phyloP scores from a whole-genome alignment of 1,284 basidiomycete species.

The Pseudozyma thailandica region DNA sequence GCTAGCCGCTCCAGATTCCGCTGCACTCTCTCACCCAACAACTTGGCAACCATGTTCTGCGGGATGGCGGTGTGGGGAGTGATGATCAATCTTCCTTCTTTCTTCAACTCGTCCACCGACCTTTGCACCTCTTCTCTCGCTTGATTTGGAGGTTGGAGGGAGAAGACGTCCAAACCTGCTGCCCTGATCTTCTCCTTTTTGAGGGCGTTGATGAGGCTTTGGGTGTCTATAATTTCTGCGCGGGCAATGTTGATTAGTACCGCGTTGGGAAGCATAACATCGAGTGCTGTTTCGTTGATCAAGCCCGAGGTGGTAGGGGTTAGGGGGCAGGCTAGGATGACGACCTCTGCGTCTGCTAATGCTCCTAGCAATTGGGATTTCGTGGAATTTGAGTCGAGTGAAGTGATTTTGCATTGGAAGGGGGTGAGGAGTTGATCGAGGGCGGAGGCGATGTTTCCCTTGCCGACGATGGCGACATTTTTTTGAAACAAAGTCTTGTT shows the following conservation, averaged over 20 bases:
- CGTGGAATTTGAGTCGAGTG: conserved; percentile 6
- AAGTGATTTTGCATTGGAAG: conserved; percentile 27
- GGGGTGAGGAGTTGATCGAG: conserved; percentile 17
- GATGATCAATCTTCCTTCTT: conserved; percentile 15
- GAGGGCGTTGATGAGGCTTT: conserved; percentile 82
- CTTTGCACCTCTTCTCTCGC: not conserved
- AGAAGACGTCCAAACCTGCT: conserved; percentile 91
- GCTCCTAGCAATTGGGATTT: not conserved
- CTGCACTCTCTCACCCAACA: conserved; percentile 16
- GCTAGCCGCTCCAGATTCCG: conserved; percentile 12
- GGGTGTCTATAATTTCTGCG: conserved; percentile 78
- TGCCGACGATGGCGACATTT: conserved; percentile 43
- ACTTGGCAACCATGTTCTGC: not conserved
- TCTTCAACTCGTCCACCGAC: not conserved
- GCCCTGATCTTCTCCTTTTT: conserved; percentile 81
- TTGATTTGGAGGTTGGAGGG: conserved; percentile 76
- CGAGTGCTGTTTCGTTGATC: conserved; percentile 14
- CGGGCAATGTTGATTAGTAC: conserved; percentile 59
- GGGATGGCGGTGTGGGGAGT: conserved; percentile 43
- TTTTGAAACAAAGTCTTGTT: conserved; percentile 14
- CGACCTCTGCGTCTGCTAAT: conserved; percentile 15
- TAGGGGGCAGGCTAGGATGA: conserved; percentile 47
- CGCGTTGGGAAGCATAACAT: not conserved
- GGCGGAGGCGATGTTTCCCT: conserved; percentile 33
- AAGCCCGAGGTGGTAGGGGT: conserved; percentile 28